Percentiles rank a stretch among this genome's conserved stretches.
These are phyloP conservation scores for Starmerella geochares DNA, from an alignment of 805 yeast species.

Conservation along the genomic window DNA sequence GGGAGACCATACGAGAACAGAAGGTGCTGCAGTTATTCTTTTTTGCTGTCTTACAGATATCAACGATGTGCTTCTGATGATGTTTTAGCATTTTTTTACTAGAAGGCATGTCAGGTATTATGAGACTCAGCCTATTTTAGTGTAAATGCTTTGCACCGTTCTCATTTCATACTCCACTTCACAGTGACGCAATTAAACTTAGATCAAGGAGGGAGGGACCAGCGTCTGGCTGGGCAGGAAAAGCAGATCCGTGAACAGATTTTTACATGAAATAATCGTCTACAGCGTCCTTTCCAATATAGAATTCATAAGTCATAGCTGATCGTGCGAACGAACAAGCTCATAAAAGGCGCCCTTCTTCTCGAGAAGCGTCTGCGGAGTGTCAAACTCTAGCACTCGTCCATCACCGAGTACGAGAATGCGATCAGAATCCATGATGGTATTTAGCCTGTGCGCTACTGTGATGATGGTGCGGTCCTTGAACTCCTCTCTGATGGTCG, in stretches of 20 bases:
- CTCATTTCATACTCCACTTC: too few relatives aligned
- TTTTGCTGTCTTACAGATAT: not conserved
- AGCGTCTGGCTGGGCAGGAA: too few relatives aligned
- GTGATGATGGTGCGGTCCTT: constrained; percentile 60
- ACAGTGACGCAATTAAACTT: too few relatives aligned
- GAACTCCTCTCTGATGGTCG: constrained; percentile 57
- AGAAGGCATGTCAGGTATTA: too few relatives aligned
- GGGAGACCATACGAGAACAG: constrained; percentile 5
- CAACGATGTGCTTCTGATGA: too few relatives aligned
- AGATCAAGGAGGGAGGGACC: too few relatives aligned
- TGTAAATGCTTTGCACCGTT: too few relatives aligned
- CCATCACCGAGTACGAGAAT: constrained; percentile 43
- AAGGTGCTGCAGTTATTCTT: constrained; percentile 3
- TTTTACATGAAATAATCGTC: too few relatives aligned
- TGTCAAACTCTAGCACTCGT: constrained; percentile 51
- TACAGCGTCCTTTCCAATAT: too few relatives aligned
- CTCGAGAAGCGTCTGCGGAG: constrained; percentile 51
- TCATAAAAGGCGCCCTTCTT: constrained; percentile 33
- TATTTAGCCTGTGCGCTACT: constrained; percentile 69
- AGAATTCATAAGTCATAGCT: not conserved
- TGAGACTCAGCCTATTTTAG: too few relatives aligned
- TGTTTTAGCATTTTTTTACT: too few relatives aligned
- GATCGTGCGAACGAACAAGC: not conserved
- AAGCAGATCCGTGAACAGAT: too few relatives aligned
- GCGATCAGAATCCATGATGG: constrained; percentile 57